Percentiles rank a stretch among this genome's conserved stretches.
phyloP scores from a whole-genome alignment of 1,284 basidiomycete genomes.

The Quambalaria eucalypti region DNA sequence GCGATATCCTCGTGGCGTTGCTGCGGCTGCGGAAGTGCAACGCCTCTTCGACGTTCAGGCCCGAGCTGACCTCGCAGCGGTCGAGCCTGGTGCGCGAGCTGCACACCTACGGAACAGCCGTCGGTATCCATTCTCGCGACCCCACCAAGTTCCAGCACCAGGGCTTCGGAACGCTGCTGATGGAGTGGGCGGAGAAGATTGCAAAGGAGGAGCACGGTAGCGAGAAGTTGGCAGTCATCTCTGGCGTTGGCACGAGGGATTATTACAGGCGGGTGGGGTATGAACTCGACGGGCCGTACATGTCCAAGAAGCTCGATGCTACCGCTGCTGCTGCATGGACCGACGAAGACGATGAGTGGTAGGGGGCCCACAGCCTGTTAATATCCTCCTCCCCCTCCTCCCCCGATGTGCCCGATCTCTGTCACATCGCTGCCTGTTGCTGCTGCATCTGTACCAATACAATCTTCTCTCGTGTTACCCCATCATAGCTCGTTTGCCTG shows the following conservation, averaged over 20 bases:
- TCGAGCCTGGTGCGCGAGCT: conserved; percentile 92
- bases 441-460: too few species aligned
- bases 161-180: conserved; percentile 92
- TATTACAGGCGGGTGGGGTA: conserved; percentile 90
- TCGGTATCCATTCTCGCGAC: conserved; percentile 91
- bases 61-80: conserved; percentile 72
- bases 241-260: conserved; percentile 86
- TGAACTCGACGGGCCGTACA: conserved; percentile 79
- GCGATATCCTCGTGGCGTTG: conserved; percentile 89
- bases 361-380: background rate
- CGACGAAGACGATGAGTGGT: background rate
- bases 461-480: too few species aligned
- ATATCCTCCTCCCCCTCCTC: background rate
- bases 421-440: too few species aligned
- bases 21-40: conserved; percentile 89
- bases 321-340: background rate
- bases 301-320: conserved; percentile 10
- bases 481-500: too few species aligned
- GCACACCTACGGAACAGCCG: conserved; percentile 98
- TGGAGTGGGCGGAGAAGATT: conserved; percentile 98
- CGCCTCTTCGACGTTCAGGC: conserved; percentile 88
- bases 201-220: conserved; percentile 96
- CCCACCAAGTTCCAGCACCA: conserved; percentile 67
- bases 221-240: conserved; percentile 87
- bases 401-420: too few species aligned